phyloP scores from a whole-genome alignment of 2,329 filamentous ascomycete species.

The Didymella glomerata region DNA sequence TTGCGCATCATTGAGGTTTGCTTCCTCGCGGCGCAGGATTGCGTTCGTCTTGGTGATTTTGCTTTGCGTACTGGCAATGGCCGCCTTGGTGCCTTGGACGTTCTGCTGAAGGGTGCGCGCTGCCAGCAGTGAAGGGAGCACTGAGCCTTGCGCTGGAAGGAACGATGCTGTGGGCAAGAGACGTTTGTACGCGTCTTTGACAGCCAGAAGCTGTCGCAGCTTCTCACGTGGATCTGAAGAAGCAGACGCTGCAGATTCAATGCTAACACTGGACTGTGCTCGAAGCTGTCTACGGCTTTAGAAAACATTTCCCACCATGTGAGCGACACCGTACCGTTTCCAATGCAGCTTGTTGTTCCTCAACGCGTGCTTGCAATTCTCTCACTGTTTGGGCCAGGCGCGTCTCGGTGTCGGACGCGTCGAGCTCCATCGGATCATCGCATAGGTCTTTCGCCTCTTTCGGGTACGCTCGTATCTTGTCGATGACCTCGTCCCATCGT shows the following conservation, averaged over 20 bases:
- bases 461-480: conserved; percentile 44
- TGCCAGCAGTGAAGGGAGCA: conserved; percentile 75
- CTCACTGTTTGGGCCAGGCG: conserved; percentile 72
- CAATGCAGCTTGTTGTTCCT: conserved; percentile 58
- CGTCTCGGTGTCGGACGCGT: conserved; percentile 56
- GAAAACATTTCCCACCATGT: not conserved
- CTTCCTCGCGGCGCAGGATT: conserved; percentile 56
- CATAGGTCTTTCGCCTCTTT: conserved; percentile 32
- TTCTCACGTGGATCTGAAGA: conserved; percentile 47
- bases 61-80: conserved; percentile 58
- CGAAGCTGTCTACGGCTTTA: conserved; percentile 55
- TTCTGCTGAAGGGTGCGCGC: conserved; percentile 72
- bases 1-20: conserved; percentile 58
- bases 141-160: conserved; percentile 71
- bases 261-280: conserved; percentile 35
- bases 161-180: conserved; percentile 69
- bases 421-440: conserved; percentile 48
- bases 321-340: conserved; percentile 50
- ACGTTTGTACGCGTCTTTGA: conserved; percentile 72
- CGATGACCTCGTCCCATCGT: conserved; percentile 24
- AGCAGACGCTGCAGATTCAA: conserved; percentile 42
- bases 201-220: conserved; percentile 57
- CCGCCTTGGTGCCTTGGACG: conserved; percentile 69
- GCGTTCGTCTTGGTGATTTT: conserved; percentile 52
- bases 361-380: conserved; percentile 67